phyloP scores from a whole-genome alignment of 768 basidiomycete genomes.

The Amanita jacksonii region DNA sequence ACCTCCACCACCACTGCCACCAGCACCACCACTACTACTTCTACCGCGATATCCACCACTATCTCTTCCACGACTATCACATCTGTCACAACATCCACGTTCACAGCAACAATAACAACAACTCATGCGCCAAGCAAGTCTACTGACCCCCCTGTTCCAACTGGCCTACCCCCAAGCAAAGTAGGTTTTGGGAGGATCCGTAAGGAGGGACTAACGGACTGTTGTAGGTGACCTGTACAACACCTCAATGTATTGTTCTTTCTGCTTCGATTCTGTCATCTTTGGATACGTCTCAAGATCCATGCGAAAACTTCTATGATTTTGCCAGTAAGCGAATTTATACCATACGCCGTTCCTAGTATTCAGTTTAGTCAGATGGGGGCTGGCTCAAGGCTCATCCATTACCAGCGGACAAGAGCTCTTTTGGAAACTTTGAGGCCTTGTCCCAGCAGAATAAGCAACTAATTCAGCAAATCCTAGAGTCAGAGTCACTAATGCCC shows the following conservation, averaged over 20 bases:
- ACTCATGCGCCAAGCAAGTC: slow-evolving; percentile 23
- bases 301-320: slow-evolving; percentile 92
- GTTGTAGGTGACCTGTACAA: slow-evolving; percentile 56
- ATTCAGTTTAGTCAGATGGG: slow-evolving; percentile 42
- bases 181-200: slow-evolving; percentile 19
- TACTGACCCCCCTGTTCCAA: slow-evolving; percentile 39
- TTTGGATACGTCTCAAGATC: slow-evolving; percentile 76
- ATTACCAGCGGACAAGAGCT: slow-evolving; percentile 78
- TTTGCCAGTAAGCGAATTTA: slow-evolving; percentile 69
- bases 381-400: slow-evolving; percentile 83
- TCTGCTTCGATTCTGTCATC: slow-evolving; percentile 76
- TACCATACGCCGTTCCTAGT: slow-evolving; percentile 6
- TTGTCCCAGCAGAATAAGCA: slow-evolving; percentile 71
- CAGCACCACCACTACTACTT: slow-evolving; percentile 8
- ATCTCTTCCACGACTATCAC: slow-evolving; percentile 30
- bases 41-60: slow-evolving; percentile 20
- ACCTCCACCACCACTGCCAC: slow-evolving; percentile 23
- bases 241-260: slow-evolving; percentile 70
- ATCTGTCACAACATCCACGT: slow-evolving; percentile 27
- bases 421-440: slow-evolving; percentile 61
- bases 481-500: slow-evolving; percentile 30
- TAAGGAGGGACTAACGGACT: neutral
- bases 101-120: slow-evolving; percentile 19
- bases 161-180: slow-evolving; percentile 39
- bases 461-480: slow-evolving; percentile 64